Base-by-base conservation (phyloP, 345 rosid species). In the Zanthoxylum bungeanum region DNA sequence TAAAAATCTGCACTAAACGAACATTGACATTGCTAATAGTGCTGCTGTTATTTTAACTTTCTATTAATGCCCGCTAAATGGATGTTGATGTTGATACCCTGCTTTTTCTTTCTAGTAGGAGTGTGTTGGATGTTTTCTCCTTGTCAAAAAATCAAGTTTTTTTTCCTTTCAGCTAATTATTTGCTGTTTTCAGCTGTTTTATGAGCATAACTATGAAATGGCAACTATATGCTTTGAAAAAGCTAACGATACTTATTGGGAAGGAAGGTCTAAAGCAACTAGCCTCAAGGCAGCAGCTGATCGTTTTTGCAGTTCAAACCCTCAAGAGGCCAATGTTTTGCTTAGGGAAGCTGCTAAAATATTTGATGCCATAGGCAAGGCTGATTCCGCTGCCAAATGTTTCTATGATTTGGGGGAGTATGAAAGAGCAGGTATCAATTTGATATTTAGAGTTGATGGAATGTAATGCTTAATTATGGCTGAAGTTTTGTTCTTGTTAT, bases 291-390 rank as follows among this genome's bases (percentile, higher is more conserved):
- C 84, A 10, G 73, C 74, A 53, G 85, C 92, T 52, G 83, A 82
- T 31, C 75, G 59, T 7, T 62, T 81, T 72, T 71, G 60, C 64
- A 27, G 66, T 61, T 78, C 68, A 47, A 84, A 78, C 67, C 81
- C 81, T 36, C 79, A 72, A 53, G 77, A 28, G 78, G 79, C 86
- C 49, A 66, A 73, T 16, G 25, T 12, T 68, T 47, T 59, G 30
- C 78, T 78, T 17, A 78, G 84, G 63, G 71, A 82, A 77, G 91
- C 91, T 58, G 88, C 87, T 24, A 79, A 78, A 60, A 78, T 83
- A 10, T 83, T 76, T 50, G 61, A 77, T 59, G 64, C 85, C 8
- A 87, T 87, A 36, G 86, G 86, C 44, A 78, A 73, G 74, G 81
- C 80, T 21, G 81, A 81, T 52, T 50, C 21, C 36, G 91, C 87